These are phyloP conservation scores for Candida tetrigidarum DNA, from an alignment of 1,139 yeast species.

Conservation along the genomic window DNA sequence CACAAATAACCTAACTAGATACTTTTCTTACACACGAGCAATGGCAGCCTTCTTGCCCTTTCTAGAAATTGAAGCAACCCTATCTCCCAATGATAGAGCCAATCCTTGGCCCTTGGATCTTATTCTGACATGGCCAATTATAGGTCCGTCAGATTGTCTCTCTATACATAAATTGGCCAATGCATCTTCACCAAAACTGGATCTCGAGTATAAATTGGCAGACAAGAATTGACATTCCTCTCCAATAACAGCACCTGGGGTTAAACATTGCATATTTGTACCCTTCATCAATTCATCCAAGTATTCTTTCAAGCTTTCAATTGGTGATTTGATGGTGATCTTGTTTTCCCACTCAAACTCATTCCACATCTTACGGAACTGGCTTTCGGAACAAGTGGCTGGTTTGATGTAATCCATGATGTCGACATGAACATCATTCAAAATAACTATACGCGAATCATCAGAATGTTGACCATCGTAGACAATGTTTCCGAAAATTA, in stretches of 20 bases:
- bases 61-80: slow-evolving; percentile 80
- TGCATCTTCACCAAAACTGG: slow-evolving; percentile 98
- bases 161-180: slow-evolving; percentile 96
- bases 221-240: slow-evolving; percentile 92
- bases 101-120: slow-evolving; percentile 98
- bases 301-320: slow-evolving; percentile 74
- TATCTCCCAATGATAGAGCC: slow-evolving; percentile 93
- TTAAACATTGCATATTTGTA: slow-evolving; percentile 93
- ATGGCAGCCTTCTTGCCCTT: slow-evolving; percentile 40
- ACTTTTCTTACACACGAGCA: slow-evolving; percentile 26
- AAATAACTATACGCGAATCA: slow-evolving; percentile 86
- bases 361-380: slow-evolving; percentile 98
- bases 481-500: slow-evolving; percentile 94
- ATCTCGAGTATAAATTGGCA: slow-evolving; percentile 91
- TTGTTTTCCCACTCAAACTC: slow-evolving; percentile 99
- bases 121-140: slow-evolving; percentile 94
- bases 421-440: slow-evolving; percentile 95
- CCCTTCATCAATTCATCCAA: slow-evolving; percentile 77
- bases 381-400: slow-evolving; percentile 83
- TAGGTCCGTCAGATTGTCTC: slow-evolving; percentile 71
- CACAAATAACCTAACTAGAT: no score
- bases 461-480: slow-evolving; percentile 96
- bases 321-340: slow-evolving; percentile 80
- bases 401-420: slow-evolving; percentile 98
- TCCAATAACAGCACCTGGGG: slow-evolving; percentile 86